Evolutionary conservation across 2,329 filamentous ascomycete species (phyloP), one percentile per base, ranked within the genome.

Genomic region (Thielaviopsis musarum): DNA sequence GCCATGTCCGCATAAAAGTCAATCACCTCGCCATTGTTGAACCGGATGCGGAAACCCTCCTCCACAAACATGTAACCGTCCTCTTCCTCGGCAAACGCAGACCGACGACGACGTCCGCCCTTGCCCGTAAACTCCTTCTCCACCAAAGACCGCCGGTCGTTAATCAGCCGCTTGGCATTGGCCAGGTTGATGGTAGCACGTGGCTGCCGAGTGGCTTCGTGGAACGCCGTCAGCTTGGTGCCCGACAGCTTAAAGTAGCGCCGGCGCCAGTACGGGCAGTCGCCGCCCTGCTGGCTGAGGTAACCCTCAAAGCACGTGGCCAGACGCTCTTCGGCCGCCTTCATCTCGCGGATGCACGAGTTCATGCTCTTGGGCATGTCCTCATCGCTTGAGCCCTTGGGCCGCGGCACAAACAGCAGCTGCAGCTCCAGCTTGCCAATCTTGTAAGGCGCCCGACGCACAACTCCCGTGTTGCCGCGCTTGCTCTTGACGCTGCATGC

Each of bases 321-420:
- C 63, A 87, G 80, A 63, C 87, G 79, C 69, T 87, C 86, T 69
- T 95, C 90, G 1, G 91, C 90, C 57, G 91, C 88, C 71, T 87
- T 88, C 73, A 98, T 83, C 74, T 97, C 93, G 19, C 93, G 82
- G 65, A 97, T 87, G 70, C 90, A 95, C 52, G 88, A 87, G 71
- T 93, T 95, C 91, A 98, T 95, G 75, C 91, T 96, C 83, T 97
- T 97, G 59, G 93, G 93, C 89, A 98, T 96, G 65, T 97, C 91
- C 17, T 96, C 91, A 64, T 97, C 93, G 56, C 83, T 83, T 30
- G 84, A 79, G 52, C 86, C 87, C 75, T 88, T 91, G 4, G 93
- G 91, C 66, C 91, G 89, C 0, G 93, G 93, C 1, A 98, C 90
- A 67, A 95, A 98, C 15, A 98, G 77, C 9, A 98, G 79, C 73